Base-by-base conservation (phyloP, 495 filamentous ascomycete genomes). In the Talaromyces trachyspermus region DNA sequence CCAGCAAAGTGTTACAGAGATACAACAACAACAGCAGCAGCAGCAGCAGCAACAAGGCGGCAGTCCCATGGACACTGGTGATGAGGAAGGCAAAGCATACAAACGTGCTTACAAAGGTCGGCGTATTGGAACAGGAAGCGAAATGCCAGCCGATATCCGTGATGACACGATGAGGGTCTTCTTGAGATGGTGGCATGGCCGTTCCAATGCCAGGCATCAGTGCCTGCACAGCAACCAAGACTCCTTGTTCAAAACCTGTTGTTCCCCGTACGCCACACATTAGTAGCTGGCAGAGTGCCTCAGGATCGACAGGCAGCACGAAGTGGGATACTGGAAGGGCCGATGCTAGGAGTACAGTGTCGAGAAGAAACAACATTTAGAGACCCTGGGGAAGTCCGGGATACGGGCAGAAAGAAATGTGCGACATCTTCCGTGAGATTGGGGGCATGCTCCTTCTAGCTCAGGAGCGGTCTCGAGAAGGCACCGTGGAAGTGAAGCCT, bases 131-230 rank as follows among this genome's bases (percentile, higher is more conserved):
- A 64, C 78, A 14, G 87, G 88, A 15, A 53, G 66, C 8, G 78
- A 86, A 48, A 89, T 94, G 81, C 89, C 89, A 2, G 68, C 82
- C 15, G 80, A 85, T 35, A 78, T 79, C 52, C 85, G 88, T 22
- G 77, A 85, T 29, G 81, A 84, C 25, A 73, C 83, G 11, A 62
- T 94, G 24, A 71, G 78, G 7, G 79, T 11, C 85, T 95, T 49
- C 62, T 92, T 24, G 90, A 95, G 65, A 77, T 86, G 35, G 77
- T 85, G 1, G 76, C 81, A 6, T 94, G 87, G 76, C 79, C 85
- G 26, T 92, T 89, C 58, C 80, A 80, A 18, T 89, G 85, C 64
- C 85, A 84, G 42, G 74, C 87, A 32, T 67, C 75, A 0, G 66
- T 78, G 11, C 76, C 86, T 4, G 73, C 80, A 7, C 60, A 71